A percentile compares a stretch with the other conserved stretches of the same genome.
Evolutionary conservation across 2,329 filamentous ascomycete species (phyloP).

Genomic region (Xylariaceae sp.): DNA sequence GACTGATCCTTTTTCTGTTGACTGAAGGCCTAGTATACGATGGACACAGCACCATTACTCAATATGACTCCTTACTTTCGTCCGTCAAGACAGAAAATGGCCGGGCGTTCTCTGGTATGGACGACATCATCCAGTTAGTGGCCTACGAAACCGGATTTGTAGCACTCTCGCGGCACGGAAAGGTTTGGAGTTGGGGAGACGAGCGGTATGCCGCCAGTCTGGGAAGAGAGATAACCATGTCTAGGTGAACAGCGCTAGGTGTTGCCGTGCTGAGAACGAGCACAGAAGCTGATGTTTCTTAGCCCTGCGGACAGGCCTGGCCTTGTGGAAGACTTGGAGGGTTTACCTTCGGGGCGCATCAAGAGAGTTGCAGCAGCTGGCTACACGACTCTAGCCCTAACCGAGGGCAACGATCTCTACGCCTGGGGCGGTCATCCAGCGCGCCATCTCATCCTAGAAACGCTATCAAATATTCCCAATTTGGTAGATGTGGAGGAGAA

Average conservation of each 20-base stretch:
- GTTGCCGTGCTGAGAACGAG: background rate
- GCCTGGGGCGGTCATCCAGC: slow-evolving; percentile 51
- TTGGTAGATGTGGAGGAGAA: slow-evolving; percentile 43
- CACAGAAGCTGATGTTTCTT: slow-evolving; percentile 10
- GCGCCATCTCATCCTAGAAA: slow-evolving; percentile 30
- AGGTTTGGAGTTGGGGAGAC: slow-evolving; percentile 53
- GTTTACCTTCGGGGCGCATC: slow-evolving; percentile 47
- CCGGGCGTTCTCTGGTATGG: slow-evolving; percentile 23
- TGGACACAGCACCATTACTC: slow-evolving; percentile 23
- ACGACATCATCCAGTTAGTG: slow-evolving; percentile 36
- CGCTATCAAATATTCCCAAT: slow-evolving; percentile 33
- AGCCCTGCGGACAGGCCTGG: slow-evolving; percentile 44
- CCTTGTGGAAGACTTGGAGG: slow-evolving; percentile 43
- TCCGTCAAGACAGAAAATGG: slow-evolving; percentile 3
- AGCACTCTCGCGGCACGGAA: slow-evolving; percentile 39
- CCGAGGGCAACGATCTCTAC: slow-evolving; percentile 53
- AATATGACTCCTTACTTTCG: slow-evolving; percentile 25
- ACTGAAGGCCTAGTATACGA: slow-evolving; percentile 24
- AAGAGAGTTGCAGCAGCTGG: slow-evolving; percentile 51
- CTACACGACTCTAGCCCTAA: slow-evolving; percentile 53
- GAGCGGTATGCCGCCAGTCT: slow-evolving; percentile 52
- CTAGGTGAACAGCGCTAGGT: slow-evolving; percentile 28
- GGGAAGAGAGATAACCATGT: slow-evolving; percentile 41
- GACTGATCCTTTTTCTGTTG: slow-evolving; percentile 6
- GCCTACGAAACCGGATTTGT: slow-evolving; percentile 47